Evolutionary conservation across 148 eudicot species (phyloP), one percentile per base, ranked within the genome.

Genomic region (Vaccinium darrowii): DNA sequence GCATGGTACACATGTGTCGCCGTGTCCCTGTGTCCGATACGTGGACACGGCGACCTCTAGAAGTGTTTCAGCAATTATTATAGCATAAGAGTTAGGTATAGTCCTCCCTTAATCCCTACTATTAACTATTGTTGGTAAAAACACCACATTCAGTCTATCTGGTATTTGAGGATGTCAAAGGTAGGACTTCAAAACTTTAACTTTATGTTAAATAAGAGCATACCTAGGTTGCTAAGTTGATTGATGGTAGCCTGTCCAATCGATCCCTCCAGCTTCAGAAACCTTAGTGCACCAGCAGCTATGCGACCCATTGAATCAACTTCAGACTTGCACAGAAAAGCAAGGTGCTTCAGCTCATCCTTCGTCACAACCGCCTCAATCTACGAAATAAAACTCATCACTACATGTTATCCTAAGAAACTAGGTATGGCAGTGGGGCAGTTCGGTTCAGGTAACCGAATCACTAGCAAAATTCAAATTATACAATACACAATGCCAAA

Each of bases 301-400:
- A 97, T 90, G 76, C 98, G 86, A 77, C 99, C 98, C 86, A 93
- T 87, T 56, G 99, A 97, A 56, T 92, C 98, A 76, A 93, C 95
- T 88, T 97, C 99, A 84, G 98, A 90, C 89, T 93, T 93, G 92
- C 95, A 94, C 85, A 95, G 89, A 80, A 76, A 73, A 67, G 92
- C 91, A 86, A 97, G 96, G 88, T 94, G 93, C 81, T 97, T 94
- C 52, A 95, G 89, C 87, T 97, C 99, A 87, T 92, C 94, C 91
- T 97, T 97, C 43, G 94, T 97, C 85, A 97, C 94, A 85, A 92
- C 90, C 56, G 95, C 99, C 94, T 94, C 99, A 89, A 97, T 94
- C 99, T 97, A 86, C 76, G 21, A 23, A 87, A 62, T 11, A 60
- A 52, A 79, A 79, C 53, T 52, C 25, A 67, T 72, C 86, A 53